Evolutionary conservation across 2,329 filamentous ascomycete species (phyloP), one percentile per base, ranked within the genome.

Genomic region (Nemania sp.): DNA sequence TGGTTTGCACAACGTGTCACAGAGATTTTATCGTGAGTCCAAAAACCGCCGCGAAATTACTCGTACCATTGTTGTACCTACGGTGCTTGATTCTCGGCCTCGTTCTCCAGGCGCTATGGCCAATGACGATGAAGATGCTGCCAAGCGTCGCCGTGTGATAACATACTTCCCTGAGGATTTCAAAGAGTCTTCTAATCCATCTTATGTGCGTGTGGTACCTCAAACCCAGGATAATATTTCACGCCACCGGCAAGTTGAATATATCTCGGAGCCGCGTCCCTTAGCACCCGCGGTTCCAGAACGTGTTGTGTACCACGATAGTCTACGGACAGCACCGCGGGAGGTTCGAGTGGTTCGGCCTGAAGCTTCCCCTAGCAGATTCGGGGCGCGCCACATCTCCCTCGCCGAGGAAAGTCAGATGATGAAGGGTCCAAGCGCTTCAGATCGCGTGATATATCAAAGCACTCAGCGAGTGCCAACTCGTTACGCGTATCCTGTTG

Each of bases 121-220:
- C 47, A 47, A 52, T 56, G 57, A 56, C 56, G 56, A 64, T 53
- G 63, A 64, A 28, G 40, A 45, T 22, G 45, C 54, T 49, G 33
- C 60, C 44, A 64, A 61, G 28, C 67, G 61, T 31, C 63, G 54
- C 43, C 65, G 56, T 52, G 55, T 64, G 37, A 55, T 52, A 36
- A 57, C 64, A 19, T 63, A 66, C 26, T 60, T 61, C 30, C 52
- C 60, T 36, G 58, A 57, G 23, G 55, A 63, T 52, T 51, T 48
- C 41, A 50, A 61, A 45, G 41, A 44, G 15, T 48, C 54, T 42
- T 20, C 59, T 20, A 55, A 59, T 45, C 50, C 58, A 41, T 58
- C 61, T 7, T 64, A 64, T 61, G 53, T 64, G 49, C 62, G 56
- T 40, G 49, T 63, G 28, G 51, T 54, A 36, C 61, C 52, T 52